phyloP scores from a whole-genome alignment of 192 early-diverging fungal genomes.

The Umbelopsis ramanniana region DNA sequence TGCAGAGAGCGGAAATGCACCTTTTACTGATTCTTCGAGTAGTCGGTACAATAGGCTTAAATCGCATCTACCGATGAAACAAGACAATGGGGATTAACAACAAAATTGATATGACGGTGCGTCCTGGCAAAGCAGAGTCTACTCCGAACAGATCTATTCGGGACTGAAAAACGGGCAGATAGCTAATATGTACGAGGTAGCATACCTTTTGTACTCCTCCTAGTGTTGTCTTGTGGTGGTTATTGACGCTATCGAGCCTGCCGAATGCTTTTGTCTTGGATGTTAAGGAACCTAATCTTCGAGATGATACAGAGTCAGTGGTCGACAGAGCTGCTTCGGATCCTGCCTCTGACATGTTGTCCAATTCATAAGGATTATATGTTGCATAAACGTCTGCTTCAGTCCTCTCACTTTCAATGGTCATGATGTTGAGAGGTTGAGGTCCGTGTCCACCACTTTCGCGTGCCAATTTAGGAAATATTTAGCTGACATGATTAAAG shows the following conservation, averaged over 20 bases:
- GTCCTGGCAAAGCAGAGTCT: background rate
- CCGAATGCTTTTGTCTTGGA: background rate
- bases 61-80: background rate
- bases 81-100: background rate
- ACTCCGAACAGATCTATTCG: background rate
- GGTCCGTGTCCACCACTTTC: background rate
- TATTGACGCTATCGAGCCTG: slow-evolving; percentile 1
- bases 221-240: slow-evolving; percentile 12
- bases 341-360: background rate
- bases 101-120: no score
- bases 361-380: background rate
- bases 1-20: background rate
- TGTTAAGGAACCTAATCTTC: slow-evolving; percentile 5
- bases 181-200: background rate
- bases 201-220: slow-evolving; percentile 9
- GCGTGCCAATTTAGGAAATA: background rate
- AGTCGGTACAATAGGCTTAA: slow-evolving; percentile 6
- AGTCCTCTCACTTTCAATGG: background rate
- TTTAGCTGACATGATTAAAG: slow-evolving; percentile 11
- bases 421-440: background rate
- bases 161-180: background rate
- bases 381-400: background rate
- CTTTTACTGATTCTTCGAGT: background rate
- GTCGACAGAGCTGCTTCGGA: background rate
- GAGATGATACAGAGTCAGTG: background rate